phyloP scores from a whole-genome alignment of 768 basidiomycete genomes.

The Gloeopeniophorella convolvens region DNA sequence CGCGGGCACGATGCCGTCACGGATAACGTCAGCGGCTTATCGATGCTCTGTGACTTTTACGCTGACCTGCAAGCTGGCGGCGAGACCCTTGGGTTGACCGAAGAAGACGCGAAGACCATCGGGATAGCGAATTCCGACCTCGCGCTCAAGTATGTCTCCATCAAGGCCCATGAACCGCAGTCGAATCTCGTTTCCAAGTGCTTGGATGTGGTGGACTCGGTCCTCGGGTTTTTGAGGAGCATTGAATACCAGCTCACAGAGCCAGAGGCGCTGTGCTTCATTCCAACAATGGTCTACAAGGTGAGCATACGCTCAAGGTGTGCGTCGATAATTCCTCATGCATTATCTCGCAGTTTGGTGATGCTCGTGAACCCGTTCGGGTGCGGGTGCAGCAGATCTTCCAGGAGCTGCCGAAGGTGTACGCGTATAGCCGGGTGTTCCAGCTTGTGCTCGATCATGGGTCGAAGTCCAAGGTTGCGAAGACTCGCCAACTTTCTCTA shows the following conservation, averaged over 20 bases:
- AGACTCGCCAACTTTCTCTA: slow-evolving; percentile 80
- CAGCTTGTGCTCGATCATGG: slow-evolving; percentile 85
- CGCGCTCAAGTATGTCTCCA: slow-evolving; percentile 87
- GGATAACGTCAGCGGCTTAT: slow-evolving; percentile 78
- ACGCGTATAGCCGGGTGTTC: slow-evolving; percentile 89
- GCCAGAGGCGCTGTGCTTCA: slow-evolving; percentile 78
- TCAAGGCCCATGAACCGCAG: slow-evolving; percentile 85
- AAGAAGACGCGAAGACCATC: slow-evolving; percentile 49
- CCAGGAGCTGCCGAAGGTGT: slow-evolving; percentile 79
- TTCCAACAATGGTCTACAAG: slow-evolving; percentile 87
- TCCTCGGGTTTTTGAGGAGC: slow-evolving; percentile 67
- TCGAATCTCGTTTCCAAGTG: slow-evolving; percentile 85
- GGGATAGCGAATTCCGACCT: slow-evolving; percentile 88
- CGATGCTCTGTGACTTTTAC: slow-evolving; percentile 71
- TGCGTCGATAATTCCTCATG: neutral
- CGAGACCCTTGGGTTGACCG: slow-evolving; percentile 40
- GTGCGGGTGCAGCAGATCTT: slow-evolving; percentile 78
- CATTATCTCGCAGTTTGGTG: slow-evolving; percentile 67
- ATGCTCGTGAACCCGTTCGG: slow-evolving; percentile 79
- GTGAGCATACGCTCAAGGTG: slow-evolving; percentile 39
- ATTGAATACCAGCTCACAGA: slow-evolving; percentile 78
- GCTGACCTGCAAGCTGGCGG: slow-evolving; percentile 48
- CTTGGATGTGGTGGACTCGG: slow-evolving; percentile 76
- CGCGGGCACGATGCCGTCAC: slow-evolving; percentile 94
- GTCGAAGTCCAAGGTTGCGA: slow-evolving; percentile 82